Evolutionary conservation across 225 moss, liverwort and hornwort species (phyloP).

Genomic region (Lunularia cruciata): DNA sequence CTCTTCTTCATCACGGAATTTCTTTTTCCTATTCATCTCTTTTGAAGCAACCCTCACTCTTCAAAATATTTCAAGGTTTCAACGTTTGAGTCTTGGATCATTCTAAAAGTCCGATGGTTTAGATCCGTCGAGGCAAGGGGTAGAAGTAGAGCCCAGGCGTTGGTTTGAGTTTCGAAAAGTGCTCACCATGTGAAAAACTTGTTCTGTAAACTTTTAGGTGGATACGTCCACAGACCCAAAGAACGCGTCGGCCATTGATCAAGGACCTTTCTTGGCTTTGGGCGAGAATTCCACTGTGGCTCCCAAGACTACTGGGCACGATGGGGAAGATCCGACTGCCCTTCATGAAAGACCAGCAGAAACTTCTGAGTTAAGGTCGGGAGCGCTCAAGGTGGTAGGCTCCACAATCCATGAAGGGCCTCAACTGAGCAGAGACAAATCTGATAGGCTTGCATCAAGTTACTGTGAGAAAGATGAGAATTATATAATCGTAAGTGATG

Average conservation of each 20-base stretch:
- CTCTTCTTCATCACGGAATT: too few species aligned
- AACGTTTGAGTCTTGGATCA: too few species aligned
- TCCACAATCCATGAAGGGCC: conserved; percentile 18
- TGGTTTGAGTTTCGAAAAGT: too few species aligned
- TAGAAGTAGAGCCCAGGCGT: too few species aligned
- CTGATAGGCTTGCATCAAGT: conserved; percentile 2
- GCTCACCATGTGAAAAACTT: too few species aligned
- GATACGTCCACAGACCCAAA: too few species aligned
- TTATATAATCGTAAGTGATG: conserved; percentile 12
- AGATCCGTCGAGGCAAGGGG: too few species aligned
- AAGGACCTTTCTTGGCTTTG: conserved; percentile 39
- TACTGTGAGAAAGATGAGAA: conserved; percentile 16
- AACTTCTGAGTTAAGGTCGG: conserved; percentile 15
- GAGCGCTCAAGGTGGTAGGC: conserved; percentile 32
- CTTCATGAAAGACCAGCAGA: conserved; percentile 29
- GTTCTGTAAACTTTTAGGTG: too few species aligned
- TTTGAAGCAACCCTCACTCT: too few species aligned
- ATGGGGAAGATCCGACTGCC: conserved; percentile 30
- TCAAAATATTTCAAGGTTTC: too few species aligned
- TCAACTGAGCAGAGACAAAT: conserved; percentile 11
- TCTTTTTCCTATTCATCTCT: too few species aligned
- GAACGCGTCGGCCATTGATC: conserved; percentile 23
- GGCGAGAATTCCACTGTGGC: conserved; percentile 33
- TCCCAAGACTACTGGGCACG: conserved; percentile 38
- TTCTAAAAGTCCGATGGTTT: too few species aligned